Evolutionary conservation across 495 filamentous ascomycete species (phyloP).

Genomic region (Penicillium herquei): DNA sequence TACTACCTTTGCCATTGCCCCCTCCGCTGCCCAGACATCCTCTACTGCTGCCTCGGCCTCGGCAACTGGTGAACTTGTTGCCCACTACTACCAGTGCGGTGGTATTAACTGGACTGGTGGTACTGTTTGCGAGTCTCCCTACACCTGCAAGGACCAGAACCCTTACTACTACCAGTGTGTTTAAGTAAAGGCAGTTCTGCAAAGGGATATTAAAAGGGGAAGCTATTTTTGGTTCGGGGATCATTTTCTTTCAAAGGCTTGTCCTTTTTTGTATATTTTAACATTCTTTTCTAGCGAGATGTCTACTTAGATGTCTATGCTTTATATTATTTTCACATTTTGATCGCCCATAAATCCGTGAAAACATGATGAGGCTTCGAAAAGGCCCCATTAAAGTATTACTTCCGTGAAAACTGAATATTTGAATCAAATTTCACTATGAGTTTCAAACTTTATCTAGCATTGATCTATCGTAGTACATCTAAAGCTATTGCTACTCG

Average conservation of each 20-base stretch:
- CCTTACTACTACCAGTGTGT: constrained; percentile 54
- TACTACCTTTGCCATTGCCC: constrained; percentile 13
- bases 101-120: constrained; percentile 49
- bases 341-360: too few species aligned
- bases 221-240: constrained; percentile 1
- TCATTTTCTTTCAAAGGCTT: constrained; percentile 3
- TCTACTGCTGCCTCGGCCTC: constrained; percentile 22
- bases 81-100: constrained; percentile 49
- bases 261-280: constrained; percentile 12
- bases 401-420: too few species aligned
- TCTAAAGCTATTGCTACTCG: too few species aligned
- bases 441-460: too few species aligned
- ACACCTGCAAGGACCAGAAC: constrained; percentile 46
- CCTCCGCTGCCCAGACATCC: constrained; percentile 17
- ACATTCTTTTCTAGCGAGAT: too few species aligned
- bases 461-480: too few species aligned
- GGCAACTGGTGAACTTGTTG: constrained; percentile 18
- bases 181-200: constrained; percentile 8
- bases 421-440: too few species aligned
- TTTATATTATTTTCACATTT: too few species aligned
- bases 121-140: constrained; percentile 44
- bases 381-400: too few species aligned
- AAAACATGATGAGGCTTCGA: too few species aligned
- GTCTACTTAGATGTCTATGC: too few species aligned
- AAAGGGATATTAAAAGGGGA: not conserved